Percentiles rank a stretch among this genome's conserved stretches.
Evolutionary conservation across 2,329 filamentous ascomycete species (phyloP).

Genomic region (Phoma sp.): DNA sequence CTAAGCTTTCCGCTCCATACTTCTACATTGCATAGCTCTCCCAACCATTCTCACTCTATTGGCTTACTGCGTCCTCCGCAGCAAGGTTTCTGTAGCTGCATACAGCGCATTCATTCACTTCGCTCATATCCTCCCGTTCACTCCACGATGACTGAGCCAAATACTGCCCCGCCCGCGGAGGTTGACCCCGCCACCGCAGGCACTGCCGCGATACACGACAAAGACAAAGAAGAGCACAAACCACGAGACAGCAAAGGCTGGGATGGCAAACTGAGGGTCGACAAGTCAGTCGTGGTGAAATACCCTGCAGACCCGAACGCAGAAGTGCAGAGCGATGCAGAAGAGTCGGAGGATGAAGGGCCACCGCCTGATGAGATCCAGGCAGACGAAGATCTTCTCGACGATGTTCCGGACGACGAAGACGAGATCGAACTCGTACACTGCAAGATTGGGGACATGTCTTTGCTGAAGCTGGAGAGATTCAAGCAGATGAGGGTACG

Average conservation of each 20-base stretch:
- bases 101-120: not conserved
- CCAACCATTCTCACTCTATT: not conserved
- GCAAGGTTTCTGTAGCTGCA: not conserved
- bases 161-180: slow-evolving; percentile 37
- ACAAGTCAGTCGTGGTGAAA: slow-evolving; percentile 59
- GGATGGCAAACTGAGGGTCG: slow-evolving; percentile 83
- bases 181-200: slow-evolving; percentile 35
- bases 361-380: slow-evolving; percentile 46
- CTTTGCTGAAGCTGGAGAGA: slow-evolving; percentile 79
- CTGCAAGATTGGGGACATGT: slow-evolving; percentile 79
- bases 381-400: slow-evolving; percentile 61
- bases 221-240: slow-evolving; percentile 37
- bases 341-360: slow-evolving; percentile 75
- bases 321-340: slow-evolving; percentile 72
- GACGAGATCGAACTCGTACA: slow-evolving; percentile 84
- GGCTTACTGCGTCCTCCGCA: not conserved
- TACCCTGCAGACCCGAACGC: slow-evolving; percentile 65
- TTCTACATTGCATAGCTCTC: slow-evolving; percentile 20
- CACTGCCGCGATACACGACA: slow-evolving; percentile 23
- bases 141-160: slow-evolving; percentile 33
- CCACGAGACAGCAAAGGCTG: slow-evolving; percentile 65
- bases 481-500: slow-evolving; percentile 74
- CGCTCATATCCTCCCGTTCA: not conserved
- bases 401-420: slow-evolving; percentile 63
- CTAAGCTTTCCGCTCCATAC: slow-evolving; percentile 24